Evolutionary conservation across 2,329 filamentous ascomycete genomes (phyloP), one percentile per base, ranked within the genome.

Genomic region (Arthrinium puccinioides): DNA sequence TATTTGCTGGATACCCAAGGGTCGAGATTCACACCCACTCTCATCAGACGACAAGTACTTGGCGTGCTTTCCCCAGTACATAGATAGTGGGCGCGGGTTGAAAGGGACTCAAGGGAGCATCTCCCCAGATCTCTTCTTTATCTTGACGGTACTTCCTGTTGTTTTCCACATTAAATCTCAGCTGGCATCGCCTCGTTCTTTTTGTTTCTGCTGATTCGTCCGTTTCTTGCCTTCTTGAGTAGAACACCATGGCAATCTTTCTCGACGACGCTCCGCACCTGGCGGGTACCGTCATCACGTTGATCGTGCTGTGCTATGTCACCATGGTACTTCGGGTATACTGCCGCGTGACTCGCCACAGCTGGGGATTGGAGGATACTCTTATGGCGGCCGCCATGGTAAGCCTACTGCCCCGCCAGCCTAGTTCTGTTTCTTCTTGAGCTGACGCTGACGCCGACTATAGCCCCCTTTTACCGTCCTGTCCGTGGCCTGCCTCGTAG

Each of bases 311-410:
- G 32, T 39, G 24, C 9, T 44, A 39, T 30, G 14, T 46, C 2
- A 42, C 35, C 15, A 44, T 30, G 20, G 39, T 35, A 8, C 26
- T 47, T 16, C 34, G 45, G n/a, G 37, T 43, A 3, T 45, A 43
- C 13, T 41, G 35, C 7, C 39, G 42, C 21, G 21, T 46, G 7
- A 38, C 30, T 9, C 39, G 39, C 21, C 15, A 29, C 9, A 37
- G 36, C n/a, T 46, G 46, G 44, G 44, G 44, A 9, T 29, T 40
- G 10, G 44, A 48, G 25, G 46, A 48, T 20, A 42, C 36, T 34
- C 32, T 38, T 9, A 48, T 48, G 46, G 36, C 42, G 4, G 42
- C 38, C 10, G 38, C 46, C 11, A 26, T 40, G 32, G 42, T 46
- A 41, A 23, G 42, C 31, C 5, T 4, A 7, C n/a, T 15, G 15